These are phyloP conservation scores for Mitragyna speciosa DNA, from an alignment of 257 asterid genomes.

Conservation along the genomic window DNA sequence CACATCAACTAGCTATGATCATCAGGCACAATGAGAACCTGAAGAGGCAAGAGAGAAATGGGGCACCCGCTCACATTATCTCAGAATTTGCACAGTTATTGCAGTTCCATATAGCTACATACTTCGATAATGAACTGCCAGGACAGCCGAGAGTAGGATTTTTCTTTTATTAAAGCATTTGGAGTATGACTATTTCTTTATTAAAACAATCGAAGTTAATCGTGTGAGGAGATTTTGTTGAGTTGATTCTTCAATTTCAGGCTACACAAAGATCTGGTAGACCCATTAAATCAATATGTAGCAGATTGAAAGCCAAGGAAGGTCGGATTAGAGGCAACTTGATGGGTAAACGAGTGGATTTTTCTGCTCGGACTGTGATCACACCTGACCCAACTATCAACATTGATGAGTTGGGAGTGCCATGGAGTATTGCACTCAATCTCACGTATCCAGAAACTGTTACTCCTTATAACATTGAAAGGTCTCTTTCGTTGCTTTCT, in stretches of 20 bases:
- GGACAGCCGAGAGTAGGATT: slow-evolving; percentile 96
- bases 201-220: background rate
- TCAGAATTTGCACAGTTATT: slow-evolving; percentile 96
- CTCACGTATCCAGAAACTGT: slow-evolving; percentile 99
- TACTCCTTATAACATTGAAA: slow-evolving; percentile 97
- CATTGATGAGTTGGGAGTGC: slow-evolving; percentile 94
- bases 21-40: slow-evolving; percentile 94
- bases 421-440: slow-evolving; percentile 99
- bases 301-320: slow-evolving; percentile 97
- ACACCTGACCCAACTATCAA: slow-evolving; percentile 99
- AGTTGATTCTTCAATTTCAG: slow-evolving; percentile 37
- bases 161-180: too few relatives aligned
- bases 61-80: slow-evolving; percentile 98
- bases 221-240: slow-evolving; percentile 16
- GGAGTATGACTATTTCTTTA: too few relatives aligned
- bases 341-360: slow-evolving; percentile 99
- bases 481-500: slow-evolving; percentile 40
- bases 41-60: slow-evolving; percentile 95
- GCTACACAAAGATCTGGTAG: slow-evolving; percentile 99
- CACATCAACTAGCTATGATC: slow-evolving; percentile 98
- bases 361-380: slow-evolving; percentile 98
- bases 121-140: slow-evolving; percentile 94
- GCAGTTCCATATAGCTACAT: slow-evolving; percentile 98
- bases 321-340: slow-evolving; percentile 97
- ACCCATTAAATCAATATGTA: slow-evolving; percentile 94